phyloP scores from a whole-genome alignment of 2,329 filamentous ascomycete species.

The Sporothrix protearum region DNA sequence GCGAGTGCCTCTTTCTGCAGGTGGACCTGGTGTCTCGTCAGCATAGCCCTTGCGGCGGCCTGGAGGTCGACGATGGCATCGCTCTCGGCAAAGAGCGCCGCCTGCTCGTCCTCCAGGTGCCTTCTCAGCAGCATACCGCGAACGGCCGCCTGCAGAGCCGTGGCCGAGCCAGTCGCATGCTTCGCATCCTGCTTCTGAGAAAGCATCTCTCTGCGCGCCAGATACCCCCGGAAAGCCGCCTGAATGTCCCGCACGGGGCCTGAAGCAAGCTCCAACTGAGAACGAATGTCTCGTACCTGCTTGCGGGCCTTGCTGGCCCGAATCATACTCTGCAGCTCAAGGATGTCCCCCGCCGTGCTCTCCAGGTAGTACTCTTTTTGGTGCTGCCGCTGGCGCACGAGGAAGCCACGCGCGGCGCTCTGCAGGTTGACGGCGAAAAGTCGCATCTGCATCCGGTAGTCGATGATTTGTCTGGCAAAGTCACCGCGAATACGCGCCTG shows the following conservation, averaged over 20 bases:
- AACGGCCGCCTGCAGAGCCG: slow-evolving; percentile 61
- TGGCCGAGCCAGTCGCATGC: slow-evolving; percentile 50
- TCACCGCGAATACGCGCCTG: slow-evolving; percentile 86
- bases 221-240: slow-evolving; percentile 62
- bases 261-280: slow-evolving; percentile 59
- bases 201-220: slow-evolving; percentile 57
- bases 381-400: slow-evolving; percentile 62
- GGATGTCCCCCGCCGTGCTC: slow-evolving; percentile 65
- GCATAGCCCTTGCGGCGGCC: slow-evolving; percentile 61
- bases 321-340: slow-evolving; percentile 78
- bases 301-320: slow-evolving; percentile 63
- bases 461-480: slow-evolving; percentile 76
- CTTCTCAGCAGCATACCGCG: slow-evolving; percentile 63
- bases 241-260: slow-evolving; percentile 64
- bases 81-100: slow-evolving; percentile 50
- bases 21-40: slow-evolving; percentile 54
- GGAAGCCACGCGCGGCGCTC: slow-evolving; percentile 69
- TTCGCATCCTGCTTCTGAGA: slow-evolving; percentile 56
- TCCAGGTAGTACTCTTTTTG: slow-evolving; percentile 66
- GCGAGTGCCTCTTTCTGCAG: slow-evolving; percentile 51
- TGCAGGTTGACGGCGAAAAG: slow-evolving; percentile 77
- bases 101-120: slow-evolving; percentile 52
- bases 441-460: slow-evolving; percentile 79
- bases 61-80: slow-evolving; percentile 57
- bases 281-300: slow-evolving; percentile 53